phyloP scores from a whole-genome alignment of 2,329 filamentous ascomycete genomes.

The Raffaelea deltoideospora region DNA sequence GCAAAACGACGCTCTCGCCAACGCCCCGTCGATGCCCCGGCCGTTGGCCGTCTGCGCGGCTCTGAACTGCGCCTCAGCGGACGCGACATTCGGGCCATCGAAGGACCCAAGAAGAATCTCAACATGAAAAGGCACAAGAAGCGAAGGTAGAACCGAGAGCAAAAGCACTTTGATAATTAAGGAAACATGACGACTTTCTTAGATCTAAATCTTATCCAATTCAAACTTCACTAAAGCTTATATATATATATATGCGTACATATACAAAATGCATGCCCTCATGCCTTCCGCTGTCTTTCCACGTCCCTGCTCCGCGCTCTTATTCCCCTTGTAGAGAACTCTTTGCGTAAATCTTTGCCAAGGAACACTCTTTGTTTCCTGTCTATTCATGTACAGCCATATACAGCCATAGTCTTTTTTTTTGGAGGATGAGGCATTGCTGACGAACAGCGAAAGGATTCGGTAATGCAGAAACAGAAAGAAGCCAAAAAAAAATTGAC shows the following conservation, averaged over 20 bases:
- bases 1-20: constrained; percentile 24
- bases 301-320: too few relatives aligned
- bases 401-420: too few relatives aligned
- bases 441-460: too few relatives aligned
- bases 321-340: too few relatives aligned
- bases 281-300: constrained; percentile 1
- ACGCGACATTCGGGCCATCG: constrained; percentile 58
- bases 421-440: too few relatives aligned
- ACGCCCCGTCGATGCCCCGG: constrained; percentile 50
- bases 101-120: constrained; percentile 29
- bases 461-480: constrained; percentile 1
- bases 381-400: constrained; percentile 3
- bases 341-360: too few relatives aligned
- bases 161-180: too few relatives aligned
- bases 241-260: constrained; percentile 9
- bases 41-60: constrained; percentile 64
- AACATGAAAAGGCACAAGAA: constrained; percentile 16
- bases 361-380: too few relatives aligned
- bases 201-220: too few relatives aligned
- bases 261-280: constrained; percentile 6
- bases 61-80: constrained; percentile 68
- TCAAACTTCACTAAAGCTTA: constrained; percentile 1
- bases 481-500: background rate
- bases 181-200: too few relatives aligned
- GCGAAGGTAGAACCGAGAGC: constrained; percentile 2